A percentile compares a stretch with the other conserved stretches of the same genome.
Conservation (phyloP, 208 protist genomes). For the Vickermania spadyakhi region DNA sequence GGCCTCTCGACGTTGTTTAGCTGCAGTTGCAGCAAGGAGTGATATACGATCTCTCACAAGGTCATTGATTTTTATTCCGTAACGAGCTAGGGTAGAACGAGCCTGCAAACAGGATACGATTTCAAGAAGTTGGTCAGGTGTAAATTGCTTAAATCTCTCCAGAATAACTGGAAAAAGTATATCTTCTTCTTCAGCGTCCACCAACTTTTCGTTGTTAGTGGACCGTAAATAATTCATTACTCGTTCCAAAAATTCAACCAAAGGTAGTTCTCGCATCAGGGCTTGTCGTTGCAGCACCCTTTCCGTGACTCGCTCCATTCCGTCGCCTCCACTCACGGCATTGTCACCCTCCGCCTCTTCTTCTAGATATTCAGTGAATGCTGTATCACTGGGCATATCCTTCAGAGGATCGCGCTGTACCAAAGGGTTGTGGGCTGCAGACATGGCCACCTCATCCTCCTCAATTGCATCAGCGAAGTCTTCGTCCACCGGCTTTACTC, state of each 20-base stretch:
- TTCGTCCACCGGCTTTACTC: neutral
- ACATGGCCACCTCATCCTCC: neutral
- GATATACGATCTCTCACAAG: slow-evolving; percentile 58
- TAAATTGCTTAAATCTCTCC: slow-evolving; percentile 37
- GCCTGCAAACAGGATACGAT: slow-evolving; percentile 50
- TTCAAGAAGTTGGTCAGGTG: slow-evolving; percentile 43
- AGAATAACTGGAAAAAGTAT: slow-evolving; percentile 57
- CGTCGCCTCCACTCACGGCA: neutral
- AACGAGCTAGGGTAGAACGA: slow-evolving; percentile 60
- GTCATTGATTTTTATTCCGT: slow-evolving; percentile 50
- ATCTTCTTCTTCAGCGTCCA: slow-evolving; percentile 56
- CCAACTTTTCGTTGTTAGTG: slow-evolving; percentile 31
- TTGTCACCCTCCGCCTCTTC: neutral
- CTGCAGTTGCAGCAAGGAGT: slow-evolving; percentile 27
- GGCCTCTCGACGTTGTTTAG: slow-evolving; percentile 3
- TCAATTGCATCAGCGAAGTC: neutral
- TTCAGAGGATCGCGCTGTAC: neutral
- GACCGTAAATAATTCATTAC: slow-evolving; percentile 35
- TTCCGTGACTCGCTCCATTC: neutral
- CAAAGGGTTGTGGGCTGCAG: slow-evolving; percentile 2
- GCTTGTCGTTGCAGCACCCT: neutral
- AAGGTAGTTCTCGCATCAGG: neutral
- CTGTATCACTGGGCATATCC: neutral
- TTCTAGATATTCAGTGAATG: neutral
- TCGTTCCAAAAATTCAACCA: slow-evolving; percentile 21